A percentile compares a stretch with the other conserved stretches of the same genome.
These are phyloP conservation scores for Mycena kentingensis DNA, from an alignment of 768 basidiomycete genomes.

Conservation along the genomic window DNA sequence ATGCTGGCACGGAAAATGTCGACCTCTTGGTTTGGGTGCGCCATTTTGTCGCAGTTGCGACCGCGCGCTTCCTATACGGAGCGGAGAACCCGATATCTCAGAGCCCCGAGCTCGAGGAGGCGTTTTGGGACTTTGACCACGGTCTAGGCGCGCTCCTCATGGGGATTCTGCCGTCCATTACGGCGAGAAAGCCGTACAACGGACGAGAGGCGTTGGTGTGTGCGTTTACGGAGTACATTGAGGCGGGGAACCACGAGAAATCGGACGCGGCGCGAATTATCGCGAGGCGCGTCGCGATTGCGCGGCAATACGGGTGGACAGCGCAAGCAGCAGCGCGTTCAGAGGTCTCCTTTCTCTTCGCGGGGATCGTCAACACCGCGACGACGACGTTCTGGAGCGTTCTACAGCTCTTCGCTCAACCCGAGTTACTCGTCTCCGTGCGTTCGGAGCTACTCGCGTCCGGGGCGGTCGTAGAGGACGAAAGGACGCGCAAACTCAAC, in stretches of 20 bases:
- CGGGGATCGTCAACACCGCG: slow-evolving; percentile 19
- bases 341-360: slow-evolving; percentile 19
- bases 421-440: slow-evolving; percentile 11
- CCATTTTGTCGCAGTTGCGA: slow-evolving; percentile 14
- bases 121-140: slow-evolving; percentile 21
- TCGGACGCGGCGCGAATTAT: slow-evolving; percentile 11
- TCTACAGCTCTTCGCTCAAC: slow-evolving; percentile 11
- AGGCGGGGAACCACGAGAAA: slow-evolving; percentile 11
- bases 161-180: slow-evolving; percentile 8
- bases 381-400: slow-evolving; percentile 18
- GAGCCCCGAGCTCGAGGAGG: slow-evolving; percentile 10
- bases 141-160: slow-evolving; percentile 13
- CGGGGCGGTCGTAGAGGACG: slow-evolving; percentile 1
- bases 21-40: slow-evolving; percentile 14
- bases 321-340: slow-evolving; percentile 12
- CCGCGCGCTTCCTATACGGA: slow-evolving; percentile 15
- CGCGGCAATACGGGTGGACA: slow-evolving; percentile 16
- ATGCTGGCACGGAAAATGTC: slow-evolving; percentile 1
- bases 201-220: slow-evolving; percentile 12
- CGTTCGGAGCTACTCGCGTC: slow-evolving; percentile 7
- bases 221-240: slow-evolving; percentile 15
- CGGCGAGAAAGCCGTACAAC: slow-evolving; percentile 5
- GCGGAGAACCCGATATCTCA: slow-evolving; percentile 13
- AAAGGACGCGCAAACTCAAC: neutral
- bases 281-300: slow-evolving; percentile 11